Evolutionary conservation across 192 early-diverging fungal genomes (phyloP).

Genomic region (Bifiguratus adelaidae): DNA sequence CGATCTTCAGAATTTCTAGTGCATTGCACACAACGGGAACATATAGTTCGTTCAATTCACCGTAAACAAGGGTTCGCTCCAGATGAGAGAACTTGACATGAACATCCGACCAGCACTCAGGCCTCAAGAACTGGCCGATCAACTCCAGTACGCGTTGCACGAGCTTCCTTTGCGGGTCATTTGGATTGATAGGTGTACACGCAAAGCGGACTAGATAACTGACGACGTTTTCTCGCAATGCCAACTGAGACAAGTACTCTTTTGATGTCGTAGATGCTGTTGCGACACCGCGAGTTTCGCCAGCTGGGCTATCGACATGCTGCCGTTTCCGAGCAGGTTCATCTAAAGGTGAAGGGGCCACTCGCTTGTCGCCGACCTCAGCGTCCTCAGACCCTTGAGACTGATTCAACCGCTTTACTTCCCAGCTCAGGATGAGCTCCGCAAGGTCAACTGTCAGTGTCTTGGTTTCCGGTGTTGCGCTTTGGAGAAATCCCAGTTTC

Average conservation of each 20-base stretch:
- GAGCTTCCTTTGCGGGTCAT: slow-evolving; percentile 21
- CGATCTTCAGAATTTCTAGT: slow-evolving; percentile 55
- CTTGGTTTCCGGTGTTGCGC: slow-evolving; percentile 76
- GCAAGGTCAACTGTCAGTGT: slow-evolving; percentile 81
- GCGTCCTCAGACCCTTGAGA: slow-evolving; percentile 15
- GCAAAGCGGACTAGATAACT: slow-evolving; percentile 59
- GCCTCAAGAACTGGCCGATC: slow-evolving; percentile 45
- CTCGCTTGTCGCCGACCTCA: slow-evolving; percentile 18
- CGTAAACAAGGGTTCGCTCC: slow-evolving; percentile 45
- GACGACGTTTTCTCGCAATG: slow-evolving; percentile 41
- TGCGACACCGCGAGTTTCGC: slow-evolving; percentile 13
- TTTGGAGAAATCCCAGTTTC: slow-evolving; percentile 79
- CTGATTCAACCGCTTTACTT: slow-evolving; percentile 49
- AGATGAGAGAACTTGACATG: slow-evolving; percentile 52
- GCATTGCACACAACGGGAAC: slow-evolving; percentile 48
- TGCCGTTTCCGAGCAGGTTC: slow-evolving; percentile 17
- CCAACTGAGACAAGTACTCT: slow-evolving; percentile 34
- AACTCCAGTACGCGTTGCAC: slow-evolving; percentile 55
- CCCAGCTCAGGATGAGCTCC: slow-evolving; percentile 88
- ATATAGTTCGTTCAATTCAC: slow-evolving; percentile 45
- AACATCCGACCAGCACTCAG: slow-evolving; percentile 65
- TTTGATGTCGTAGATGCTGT: slow-evolving; percentile 3
- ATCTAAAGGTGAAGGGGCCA: slow-evolving; percentile 24
- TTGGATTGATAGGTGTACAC: slow-evolving; percentile 39
- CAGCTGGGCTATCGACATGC: slow-evolving; percentile 11